Evolutionary conservation across 805 yeast genomes (phyloP).

Genomic region (Millerago galiae): DNA sequence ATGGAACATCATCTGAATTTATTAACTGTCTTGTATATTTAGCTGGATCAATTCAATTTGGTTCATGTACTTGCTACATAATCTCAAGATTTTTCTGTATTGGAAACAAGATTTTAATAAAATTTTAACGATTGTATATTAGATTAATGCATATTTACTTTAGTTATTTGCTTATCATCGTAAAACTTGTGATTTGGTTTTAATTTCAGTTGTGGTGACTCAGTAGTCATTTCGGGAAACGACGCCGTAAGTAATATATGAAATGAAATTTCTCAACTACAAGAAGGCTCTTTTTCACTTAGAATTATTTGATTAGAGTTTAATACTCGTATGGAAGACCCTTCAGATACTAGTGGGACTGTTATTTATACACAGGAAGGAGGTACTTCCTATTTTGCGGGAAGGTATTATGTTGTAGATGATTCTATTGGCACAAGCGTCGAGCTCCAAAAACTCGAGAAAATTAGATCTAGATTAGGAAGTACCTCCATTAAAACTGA

Average conservation of each 20-base stretch:
- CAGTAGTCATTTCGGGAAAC: no score
- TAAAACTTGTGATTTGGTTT: no score
- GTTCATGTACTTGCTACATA: conserved; percentile 34
- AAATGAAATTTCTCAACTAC: no score
- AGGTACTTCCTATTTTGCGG: not conserved
- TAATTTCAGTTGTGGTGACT: no score
- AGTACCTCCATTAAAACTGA: not conserved
- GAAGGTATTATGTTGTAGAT: not conserved
- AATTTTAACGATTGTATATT: not conserved
- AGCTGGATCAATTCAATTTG: conserved; percentile 28
- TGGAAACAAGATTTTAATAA: not conserved
- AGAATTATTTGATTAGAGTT: no score
- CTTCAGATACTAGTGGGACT: conserved; percentile 1
- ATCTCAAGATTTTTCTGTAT: conserved; percentile 29
- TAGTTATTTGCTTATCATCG: no score
- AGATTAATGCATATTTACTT: no score
- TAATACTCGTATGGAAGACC: not conserved
- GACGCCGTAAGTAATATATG: no score
- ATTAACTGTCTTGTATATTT: conserved; percentile 30
- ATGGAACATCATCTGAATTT: conserved; percentile 28
- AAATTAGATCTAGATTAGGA: not conserved
- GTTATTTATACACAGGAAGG: conserved; percentile 1
- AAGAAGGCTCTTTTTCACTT: no score
- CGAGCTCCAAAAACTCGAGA: not conserved
- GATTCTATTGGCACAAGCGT: not conserved